Percentiles rank a stretch among this genome's conserved stretches.
Conservation (phyloP, 2,329 filamentous ascomycete species). For the Emericellopsis atlantica region DNA sequence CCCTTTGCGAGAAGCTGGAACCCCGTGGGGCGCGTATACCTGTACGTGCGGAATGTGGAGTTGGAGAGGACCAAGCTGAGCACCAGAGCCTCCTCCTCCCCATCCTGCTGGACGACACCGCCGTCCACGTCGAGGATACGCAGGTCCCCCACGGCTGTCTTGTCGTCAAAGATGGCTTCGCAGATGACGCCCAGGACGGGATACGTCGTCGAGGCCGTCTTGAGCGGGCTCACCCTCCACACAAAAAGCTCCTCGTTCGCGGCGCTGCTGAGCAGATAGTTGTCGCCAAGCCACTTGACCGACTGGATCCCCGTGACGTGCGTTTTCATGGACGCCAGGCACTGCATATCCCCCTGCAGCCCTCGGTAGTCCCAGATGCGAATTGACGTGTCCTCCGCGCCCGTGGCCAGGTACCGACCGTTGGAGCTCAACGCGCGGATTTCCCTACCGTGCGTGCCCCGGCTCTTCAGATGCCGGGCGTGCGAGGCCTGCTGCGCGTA, state of each 20-base stretch:
- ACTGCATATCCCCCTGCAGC: constrained; percentile 20
- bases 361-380: constrained; percentile 50
- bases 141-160: constrained; percentile 48
- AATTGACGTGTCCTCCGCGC: constrained; percentile 60
- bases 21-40: constrained; percentile 24
- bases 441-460: constrained; percentile 75
- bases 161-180: constrained; percentile 40
- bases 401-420: constrained; percentile 45
- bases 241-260: constrained; percentile 83
- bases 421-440: constrained; percentile 43
- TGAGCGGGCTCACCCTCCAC: constrained; percentile 53
- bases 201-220: constrained; percentile 26
- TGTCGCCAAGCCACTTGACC: constrained; percentile 57
- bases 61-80: constrained; percentile 74
- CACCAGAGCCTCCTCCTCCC: constrained; percentile 25
- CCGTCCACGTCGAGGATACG: constrained; percentile 73
- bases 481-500: constrained; percentile 25
- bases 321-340: constrained; percentile 54
- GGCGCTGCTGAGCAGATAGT: constrained; percentile 71
- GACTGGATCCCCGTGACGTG: constrained; percentile 79
- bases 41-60: constrained; percentile 56
- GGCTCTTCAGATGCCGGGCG: constrained; percentile 38
- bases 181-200: constrained; percentile 40
- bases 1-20: constrained; percentile 41
- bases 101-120: constrained; percentile 8